These are phyloP conservation scores for Saccharum hybrid DNA, from an alignment of 202 grass and related monocot species.

Conservation along the genomic window DNA sequence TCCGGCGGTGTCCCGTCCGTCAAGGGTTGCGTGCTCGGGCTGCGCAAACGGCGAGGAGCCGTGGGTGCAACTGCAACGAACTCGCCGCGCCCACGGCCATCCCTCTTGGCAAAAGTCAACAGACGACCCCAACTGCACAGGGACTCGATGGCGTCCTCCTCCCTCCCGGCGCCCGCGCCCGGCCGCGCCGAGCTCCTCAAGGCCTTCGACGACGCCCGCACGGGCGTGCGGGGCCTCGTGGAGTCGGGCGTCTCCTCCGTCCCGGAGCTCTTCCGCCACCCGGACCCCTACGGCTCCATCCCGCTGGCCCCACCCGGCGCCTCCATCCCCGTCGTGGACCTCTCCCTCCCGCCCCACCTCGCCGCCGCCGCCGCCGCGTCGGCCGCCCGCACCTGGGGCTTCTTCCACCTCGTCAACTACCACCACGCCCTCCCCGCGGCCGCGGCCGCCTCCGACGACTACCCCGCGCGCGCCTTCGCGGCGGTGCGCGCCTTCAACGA, in stretches of 20 bases:
- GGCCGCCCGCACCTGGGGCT: conserved; percentile 25
- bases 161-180: neutral
- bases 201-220: conserved; percentile 20
- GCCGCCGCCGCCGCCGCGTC: conserved; percentile 16
- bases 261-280: conserved; percentile 24
- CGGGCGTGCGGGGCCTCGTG: conserved; percentile 18
- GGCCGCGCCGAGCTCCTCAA: conserved; percentile 14
- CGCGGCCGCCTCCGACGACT: neutral
- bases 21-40: neutral
- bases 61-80: neutral
- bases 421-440: neutral
- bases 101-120: too few species aligned
- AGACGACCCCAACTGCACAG: neutral
- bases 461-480: conserved; percentile 18
- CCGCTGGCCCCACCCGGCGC: neutral
- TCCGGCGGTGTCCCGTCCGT: neutral
- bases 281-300: conserved; percentile 22
- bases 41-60: neutral
- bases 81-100: neutral
- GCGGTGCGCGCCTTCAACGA: conserved; percentile 31
- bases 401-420: conserved; percentile 25
- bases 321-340: conserved; percentile 30
- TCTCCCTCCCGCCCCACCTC: neutral
- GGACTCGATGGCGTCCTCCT: conserved; percentile 7
- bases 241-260: conserved; percentile 24